Evolutionary conservation across 31 red algal species (phyloP), one percentile per base, ranked within the genome.

Genomic region (Endocladia muricata): DNA sequence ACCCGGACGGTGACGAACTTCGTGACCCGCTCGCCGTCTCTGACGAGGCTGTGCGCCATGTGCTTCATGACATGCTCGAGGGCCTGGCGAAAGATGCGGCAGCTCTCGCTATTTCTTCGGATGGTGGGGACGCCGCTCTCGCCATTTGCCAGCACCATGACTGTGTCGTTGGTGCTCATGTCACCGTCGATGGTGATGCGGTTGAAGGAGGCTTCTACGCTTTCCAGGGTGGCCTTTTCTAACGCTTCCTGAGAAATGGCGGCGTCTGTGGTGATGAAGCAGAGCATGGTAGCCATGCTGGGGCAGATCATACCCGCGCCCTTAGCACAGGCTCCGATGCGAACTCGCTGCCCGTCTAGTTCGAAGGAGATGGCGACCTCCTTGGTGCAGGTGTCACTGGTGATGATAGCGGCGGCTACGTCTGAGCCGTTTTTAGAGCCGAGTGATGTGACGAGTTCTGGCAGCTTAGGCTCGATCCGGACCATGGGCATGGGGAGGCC

Each of bases 301-400:
- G 73, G 73, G 34, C 64, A 30, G 64, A 77, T 77, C 73, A 77
- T 77, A 77, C 73, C 73, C 2, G 73, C 59, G 2, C 73, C 73
- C 17, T 77, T 77, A 11, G 73, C 73, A 66, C 43, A 71, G n/a
- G 42, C 73, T 36, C 37, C 44, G 9, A 77, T 39, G 2, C 33
- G 56, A 2, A 74, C 73, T 11, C 26, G 15, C 38, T 8, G 35
- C 37, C 37, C 73, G 11, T 77, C 47, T 13, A 52, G 13, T 52
- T 15, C n/a, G 13, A 52, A n/a, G n/a, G 13, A 4, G 2, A 55
- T 54, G 2, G 73, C 13, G 26, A 77, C 64, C 43, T 77, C 21
- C 23, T 77, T 77, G 19, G 42, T 41, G 13, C 41, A 39, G 7
- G 68, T 38, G 17, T 77, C 73, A 71, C 42, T 77, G 2, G 73